phyloP scores from a whole-genome alignment of 192 early-diverging fungal genomes.

The Coemansia sp. region DNA sequence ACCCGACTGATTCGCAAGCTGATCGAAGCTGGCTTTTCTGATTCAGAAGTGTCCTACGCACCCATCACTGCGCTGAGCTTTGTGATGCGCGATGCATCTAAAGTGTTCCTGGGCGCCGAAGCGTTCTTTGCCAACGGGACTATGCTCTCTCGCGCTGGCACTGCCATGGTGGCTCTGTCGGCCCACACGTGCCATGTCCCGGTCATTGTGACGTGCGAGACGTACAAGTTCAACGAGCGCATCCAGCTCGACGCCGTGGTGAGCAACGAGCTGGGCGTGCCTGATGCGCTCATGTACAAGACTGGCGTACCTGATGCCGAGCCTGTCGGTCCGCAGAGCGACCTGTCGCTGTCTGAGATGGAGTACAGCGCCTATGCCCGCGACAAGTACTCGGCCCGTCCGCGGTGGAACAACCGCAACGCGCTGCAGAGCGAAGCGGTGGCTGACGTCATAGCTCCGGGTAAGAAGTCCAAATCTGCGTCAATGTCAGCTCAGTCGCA shows the following conservation, averaged over 20 bases:
- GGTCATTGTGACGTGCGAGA: conserved; percentile 93
- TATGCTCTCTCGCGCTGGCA: conserved; percentile 85
- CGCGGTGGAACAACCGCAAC: conserved; percentile 50
- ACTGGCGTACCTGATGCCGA: conserved; percentile 37
- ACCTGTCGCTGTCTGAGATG: conserved; percentile 36
- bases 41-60: conserved; percentile 36
- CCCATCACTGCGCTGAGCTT: conserved; percentile 58
- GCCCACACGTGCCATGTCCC: conserved; percentile 88
- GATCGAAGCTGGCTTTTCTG: conserved; percentile 39
- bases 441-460: conserved; percentile 5
- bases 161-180: conserved; percentile 86
- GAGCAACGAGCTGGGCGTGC: conserved; percentile 93
- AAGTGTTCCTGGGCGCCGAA: conserved; percentile 94
- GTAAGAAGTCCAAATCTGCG: conserved; percentile 23
- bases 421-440: conserved; percentile 7
- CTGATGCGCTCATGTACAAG: conserved; percentile 75
- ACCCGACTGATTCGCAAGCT: conserved; percentile 38
- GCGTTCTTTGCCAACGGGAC: conserved; percentile 91
- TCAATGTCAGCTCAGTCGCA: conserved; percentile 15
- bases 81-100: conserved; percentile 83
- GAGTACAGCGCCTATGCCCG: conserved; percentile 55
- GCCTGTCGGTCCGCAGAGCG: conserved; percentile 41
- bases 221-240: conserved; percentile 92
- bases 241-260: conserved; percentile 95
- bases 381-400: conserved; percentile 51